Evolutionary conservation across 1,139 yeast genomes (phyloP), one percentile per base, ranked within the genome.

Genomic region (Debaryomyces coudertii): DNA sequence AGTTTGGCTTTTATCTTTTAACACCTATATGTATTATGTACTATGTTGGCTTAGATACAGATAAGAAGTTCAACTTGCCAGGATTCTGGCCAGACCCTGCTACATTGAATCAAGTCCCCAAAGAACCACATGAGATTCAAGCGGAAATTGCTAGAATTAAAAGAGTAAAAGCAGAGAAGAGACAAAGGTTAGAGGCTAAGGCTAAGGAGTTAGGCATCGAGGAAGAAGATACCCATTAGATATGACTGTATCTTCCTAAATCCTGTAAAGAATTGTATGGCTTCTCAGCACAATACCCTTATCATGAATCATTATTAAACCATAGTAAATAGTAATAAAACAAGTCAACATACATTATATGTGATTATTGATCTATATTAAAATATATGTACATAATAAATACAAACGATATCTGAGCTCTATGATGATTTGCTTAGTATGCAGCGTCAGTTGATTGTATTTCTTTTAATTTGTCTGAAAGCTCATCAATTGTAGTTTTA

Each of bases 21-120:
- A 82, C 95, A 2, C 98, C 97, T 1, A 87, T 92, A 43, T 79
- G 81, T 16, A 85, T 90, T 58, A 92, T 92, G 98, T 85, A 89
- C 66, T 92, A 87, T 58, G 92, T 90, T 43, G 97, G 97, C 61
- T 78, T 87, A 37, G 92, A 90, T 57, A 87, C 97, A 1, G 96
- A 92, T 65, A 81, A 77, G 56, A 90, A 90, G 69, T 83, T 92
- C 64, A 89, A 90, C 61, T 83, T 90, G 45, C 95, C 96, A n/a
- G 96, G 96, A 14, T 90, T 89, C 67, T 90, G 96, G 96, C 98
- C 98, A 1, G 97, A 90, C 65, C 97, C 97, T 33, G 87, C 87
- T 30, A 86, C 97, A 2, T 77, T 90, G 56, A 90, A 90, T 62
- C 87, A 87, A 66, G 85, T 92, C 31, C 98, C 97, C 2, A 92